Evolutionary conservation across 371 early-diverging fungal genomes (phyloP), one percentile per base, ranked within the genome.

Genomic region (Apophysomyces sp.): DNA sequence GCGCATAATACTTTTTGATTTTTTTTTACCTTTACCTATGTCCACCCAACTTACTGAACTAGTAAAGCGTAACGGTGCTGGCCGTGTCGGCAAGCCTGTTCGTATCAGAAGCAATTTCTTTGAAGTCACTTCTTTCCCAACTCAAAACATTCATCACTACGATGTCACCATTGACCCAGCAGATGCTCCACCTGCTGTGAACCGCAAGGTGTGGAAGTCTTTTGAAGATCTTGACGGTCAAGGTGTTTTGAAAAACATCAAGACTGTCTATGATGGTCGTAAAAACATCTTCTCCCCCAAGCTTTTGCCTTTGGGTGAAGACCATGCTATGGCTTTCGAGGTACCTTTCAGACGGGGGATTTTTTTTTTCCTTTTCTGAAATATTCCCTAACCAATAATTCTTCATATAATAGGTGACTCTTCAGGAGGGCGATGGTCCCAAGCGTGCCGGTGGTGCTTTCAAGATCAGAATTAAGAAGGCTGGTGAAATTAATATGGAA

Each of bases 391-490:
- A 24, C n/a, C n/a, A n/a, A n/a, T n/a, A n/a, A n/a, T n/a, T 52
- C 30, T 56, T 49, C 34, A 16, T 44, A 6, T 29, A 29, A 12
- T 68, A 83, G 80, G 58, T 86, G 13, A 71, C 62, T 24, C 52
- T 86, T 21, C 77, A 76, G 0, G 83, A 82, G 77, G 37, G 58
- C 18, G 60, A 57, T 0, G 52, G 70, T 3, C 41, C 67, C 40
- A 74, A 69, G 39, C 63, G 66, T 4, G 60, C 67, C 1, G 70
- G 72, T 15, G 68, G 70, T 12, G 18, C 32, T 15, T 83, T 85
- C 67, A 77, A 65, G 53, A 61, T 89, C 57, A 78, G 75, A 60
- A 75, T 90, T 52, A 85, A 78, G 61, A 78, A 80, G 63, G 83
- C 77, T 0, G 82, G 86, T 18, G 78, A 80, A 36, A 77, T 89